These are phyloP conservation scores for Corylus heterophylla DNA, from an alignment of 306 rosid genomes.

Conservation along the genomic window DNA sequence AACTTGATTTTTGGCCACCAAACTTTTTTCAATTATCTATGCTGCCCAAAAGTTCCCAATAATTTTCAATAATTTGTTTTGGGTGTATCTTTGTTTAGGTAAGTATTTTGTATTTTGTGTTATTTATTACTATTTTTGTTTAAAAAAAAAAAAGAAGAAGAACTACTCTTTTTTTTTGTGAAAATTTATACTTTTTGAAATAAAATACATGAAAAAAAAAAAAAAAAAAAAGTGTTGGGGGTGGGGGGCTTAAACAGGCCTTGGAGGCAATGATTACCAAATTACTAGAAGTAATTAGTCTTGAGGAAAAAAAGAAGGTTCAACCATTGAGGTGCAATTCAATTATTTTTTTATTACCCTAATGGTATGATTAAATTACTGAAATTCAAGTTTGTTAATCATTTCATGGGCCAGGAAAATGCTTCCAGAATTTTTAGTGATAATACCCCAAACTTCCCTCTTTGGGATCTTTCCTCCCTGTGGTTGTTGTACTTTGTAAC, in stretches of 20 bases:
- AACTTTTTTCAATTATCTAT: too few relatives aligned
- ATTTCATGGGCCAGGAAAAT: not conserved
- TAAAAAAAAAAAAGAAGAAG: too few relatives aligned
- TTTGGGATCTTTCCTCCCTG: not conserved
- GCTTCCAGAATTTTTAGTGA: not conserved
- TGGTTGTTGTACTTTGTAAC: not conserved
- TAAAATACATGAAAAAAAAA: too few relatives aligned
- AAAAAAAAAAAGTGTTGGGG: too few relatives aligned
- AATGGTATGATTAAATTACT: not conserved
- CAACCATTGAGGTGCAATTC: not conserved
- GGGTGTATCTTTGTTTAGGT: too few relatives aligned
- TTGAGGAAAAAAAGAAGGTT: not conserved
- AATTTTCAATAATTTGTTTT: too few relatives aligned
- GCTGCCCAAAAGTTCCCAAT: too few relatives aligned
- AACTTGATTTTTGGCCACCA: too few relatives aligned
- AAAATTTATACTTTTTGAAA: not conserved
- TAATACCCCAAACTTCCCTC: not conserved
- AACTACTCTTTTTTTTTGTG: not conserved
- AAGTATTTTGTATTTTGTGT: too few relatives aligned
- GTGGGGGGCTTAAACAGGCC: not conserved
- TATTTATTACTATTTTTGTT: too few relatives aligned
- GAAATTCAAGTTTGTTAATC: not conserved
- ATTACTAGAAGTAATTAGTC: not conserved
- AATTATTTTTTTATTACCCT: not conserved
- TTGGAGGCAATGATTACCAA: not conserved